Conservation (phyloP, 345 rosid genomes). For the Hibiscus mutabilis region DNA sequence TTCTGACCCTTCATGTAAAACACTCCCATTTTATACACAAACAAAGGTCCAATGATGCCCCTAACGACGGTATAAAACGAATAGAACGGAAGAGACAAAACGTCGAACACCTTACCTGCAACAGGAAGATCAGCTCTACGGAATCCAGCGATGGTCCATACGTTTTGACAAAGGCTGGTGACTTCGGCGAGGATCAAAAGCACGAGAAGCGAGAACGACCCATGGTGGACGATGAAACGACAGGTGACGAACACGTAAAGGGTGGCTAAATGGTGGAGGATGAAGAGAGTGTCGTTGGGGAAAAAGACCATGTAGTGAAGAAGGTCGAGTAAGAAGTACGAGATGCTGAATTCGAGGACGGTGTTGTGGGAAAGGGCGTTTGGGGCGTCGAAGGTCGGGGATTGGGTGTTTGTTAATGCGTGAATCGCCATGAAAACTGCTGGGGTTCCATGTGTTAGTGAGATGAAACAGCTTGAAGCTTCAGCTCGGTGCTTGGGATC, state of each 20-base stretch:
- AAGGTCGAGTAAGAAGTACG: constrained; percentile 68
- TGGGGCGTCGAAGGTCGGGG: constrained; percentile 36
- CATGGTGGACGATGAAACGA: constrained; percentile 44
- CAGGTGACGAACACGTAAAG: constrained; percentile 64
- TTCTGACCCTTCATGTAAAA: constrained; percentile 33
- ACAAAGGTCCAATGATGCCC: constrained; percentile 56
- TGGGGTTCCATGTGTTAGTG: constrained; percentile 73
- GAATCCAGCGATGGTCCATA: constrained; percentile 48
- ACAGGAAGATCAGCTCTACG: constrained; percentile 33
- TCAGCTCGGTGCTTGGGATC: constrained; percentile 37
- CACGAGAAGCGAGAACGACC: constrained; percentile 54
- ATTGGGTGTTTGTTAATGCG: constrained; percentile 28
- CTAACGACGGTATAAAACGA: constrained; percentile 52
- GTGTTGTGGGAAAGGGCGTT: constrained; percentile 44
- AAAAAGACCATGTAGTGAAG: constrained; percentile 57
- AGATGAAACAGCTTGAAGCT: constrained; percentile 76
- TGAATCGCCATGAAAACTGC: constrained; percentile 45
- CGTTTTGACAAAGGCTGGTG: constrained; percentile 77
- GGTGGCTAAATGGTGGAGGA: constrained; percentile 79
- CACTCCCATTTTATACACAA: constrained; percentile 42
- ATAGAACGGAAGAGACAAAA: constrained; percentile 48
- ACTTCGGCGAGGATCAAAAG: constrained; percentile 67
- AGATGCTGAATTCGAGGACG: constrained; percentile 72
- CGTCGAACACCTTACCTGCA: constrained; percentile 37
- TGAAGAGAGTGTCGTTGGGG: constrained; percentile 64